phyloP scores from a whole-genome alignment of 441 rosid species.

The Breynia disticha region DNA sequence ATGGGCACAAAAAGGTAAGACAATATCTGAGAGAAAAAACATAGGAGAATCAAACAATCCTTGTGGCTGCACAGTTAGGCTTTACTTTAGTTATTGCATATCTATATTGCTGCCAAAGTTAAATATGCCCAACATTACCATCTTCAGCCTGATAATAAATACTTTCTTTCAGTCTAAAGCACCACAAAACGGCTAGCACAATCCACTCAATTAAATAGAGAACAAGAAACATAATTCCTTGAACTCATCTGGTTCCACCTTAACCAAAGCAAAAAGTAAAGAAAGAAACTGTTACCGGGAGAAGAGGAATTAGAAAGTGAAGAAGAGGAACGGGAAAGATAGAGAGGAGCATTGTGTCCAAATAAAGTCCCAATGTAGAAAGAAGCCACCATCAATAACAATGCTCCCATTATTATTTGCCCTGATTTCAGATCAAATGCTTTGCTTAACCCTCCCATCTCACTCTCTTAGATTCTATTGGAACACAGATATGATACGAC shows the following conservation, averaged over 20 bases:
- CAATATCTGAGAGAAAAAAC: too few relatives aligned
- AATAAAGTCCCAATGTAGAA: conserved; percentile 72
- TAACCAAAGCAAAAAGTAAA: neutral
- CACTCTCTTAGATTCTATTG: conserved; percentile 1
- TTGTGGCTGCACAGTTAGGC: too few relatives aligned
- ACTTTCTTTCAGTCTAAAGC: neutral
- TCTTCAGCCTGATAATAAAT: neutral
- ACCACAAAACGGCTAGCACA: neutral
- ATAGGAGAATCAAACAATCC: too few relatives aligned
- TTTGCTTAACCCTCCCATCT: conserved; percentile 51
- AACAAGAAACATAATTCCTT: neutral
- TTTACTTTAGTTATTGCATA: neutral
- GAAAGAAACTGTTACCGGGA: conserved; percentile 14
- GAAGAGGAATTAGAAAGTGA: conserved; percentile 25
- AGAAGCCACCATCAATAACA: conserved; percentile 55
- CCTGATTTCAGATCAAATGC: conserved; percentile 66
- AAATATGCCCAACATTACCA: neutral
- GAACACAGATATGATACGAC: too few relatives aligned
- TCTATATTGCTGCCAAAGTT: neutral
- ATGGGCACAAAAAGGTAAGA: neutral
- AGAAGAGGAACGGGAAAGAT: conserved; percentile 21
- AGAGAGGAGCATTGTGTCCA: conserved; percentile 44
- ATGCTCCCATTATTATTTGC: conserved; percentile 50
- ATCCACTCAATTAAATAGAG: neutral
- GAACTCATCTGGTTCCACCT: neutral